Evolutionary conservation across 1,139 yeast genomes (phyloP), one percentile per base, ranked within the genome.

Genomic region (Diutina sp.): DNA sequence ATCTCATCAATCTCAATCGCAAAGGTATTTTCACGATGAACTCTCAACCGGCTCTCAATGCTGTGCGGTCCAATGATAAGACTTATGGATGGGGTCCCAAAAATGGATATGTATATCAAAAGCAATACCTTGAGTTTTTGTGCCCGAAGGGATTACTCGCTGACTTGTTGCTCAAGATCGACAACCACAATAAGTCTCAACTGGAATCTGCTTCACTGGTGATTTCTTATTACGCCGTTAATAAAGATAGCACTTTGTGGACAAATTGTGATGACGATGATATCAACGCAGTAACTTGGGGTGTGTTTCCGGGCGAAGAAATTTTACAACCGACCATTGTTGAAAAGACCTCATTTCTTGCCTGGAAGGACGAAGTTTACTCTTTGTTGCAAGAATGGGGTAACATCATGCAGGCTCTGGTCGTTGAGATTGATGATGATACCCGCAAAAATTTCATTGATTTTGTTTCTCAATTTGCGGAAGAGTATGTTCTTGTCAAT

Each of bases 271-370:
- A 79, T 51, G 86, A 82, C 55, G 87, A 84, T 59, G 87, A 85
- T 61, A 90, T 95, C 62, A 90, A 90, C 66, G 97, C 98, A 8
- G 97, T 90, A 56, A 93, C 99, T 14, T 93, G 99, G 99, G 98
- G 97, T 61, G 89, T 88, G 50, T 90, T 88, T 79, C 96, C 96
- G 21, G 95, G 95, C 54, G 87, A 87, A 67, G 96, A 90, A 71
- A 87, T 90, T 56, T 77, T 88, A 62, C 96, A 90, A 70, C 96
- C 97, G 57, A 90, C 97, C 0, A 88, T 90, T 66, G 96, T 90
- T n/a, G 97, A 90, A 67, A 85, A 84, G 67, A 82, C 85, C 35
- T 87, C 96, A 3, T 90, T 90, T 71, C 74, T 89, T 64, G 96
- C 98, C 9, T 93, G 99, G 99, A 91, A 90, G 69, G 97, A 91